Evolutionary conservation across 2,329 filamentous ascomycete genomes (phyloP).

Genomic region (Ciborinia camelliae): DNA sequence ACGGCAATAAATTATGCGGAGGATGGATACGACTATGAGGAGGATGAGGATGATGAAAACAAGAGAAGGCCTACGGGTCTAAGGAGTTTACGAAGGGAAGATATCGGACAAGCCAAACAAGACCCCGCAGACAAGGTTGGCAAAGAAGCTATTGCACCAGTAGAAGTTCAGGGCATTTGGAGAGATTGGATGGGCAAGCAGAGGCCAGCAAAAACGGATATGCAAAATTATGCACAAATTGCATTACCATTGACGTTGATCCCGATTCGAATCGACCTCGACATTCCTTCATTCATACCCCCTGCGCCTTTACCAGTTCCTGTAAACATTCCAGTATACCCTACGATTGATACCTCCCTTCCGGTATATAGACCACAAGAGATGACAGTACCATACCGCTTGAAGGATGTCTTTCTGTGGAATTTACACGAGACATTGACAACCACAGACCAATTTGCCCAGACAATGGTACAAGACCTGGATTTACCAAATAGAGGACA

Average conservation of each 20-base stretch:
- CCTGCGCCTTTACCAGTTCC: slow-evolving; percentile 62
- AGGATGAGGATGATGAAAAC: slow-evolving; percentile 70
- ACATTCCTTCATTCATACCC: slow-evolving; percentile 75
- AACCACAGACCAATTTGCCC: slow-evolving; percentile 95
- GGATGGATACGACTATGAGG: slow-evolving; percentile 85
- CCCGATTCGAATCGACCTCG: slow-evolving; percentile 93
- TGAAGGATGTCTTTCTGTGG: slow-evolving; percentile 97
- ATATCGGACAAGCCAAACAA: slow-evolving; percentile 59
- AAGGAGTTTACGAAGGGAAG: slow-evolving; percentile 76
- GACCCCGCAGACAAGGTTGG: slow-evolving; percentile 73
- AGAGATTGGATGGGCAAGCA: slow-evolving; percentile 91
- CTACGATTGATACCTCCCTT: slow-evolving; percentile 64
- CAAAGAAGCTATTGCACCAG: slow-evolving; percentile 74
- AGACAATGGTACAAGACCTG: slow-evolving; percentile 83
- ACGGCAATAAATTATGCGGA: slow-evolving; percentile 98
- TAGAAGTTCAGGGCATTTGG: slow-evolving; percentile 87
- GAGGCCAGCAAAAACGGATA: slow-evolving; percentile 51
- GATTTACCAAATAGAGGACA: slow-evolving; percentile 75
- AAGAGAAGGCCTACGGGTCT: slow-evolving; percentile 72
- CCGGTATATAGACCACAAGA: slow-evolving; percentile 80
- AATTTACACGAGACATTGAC: slow-evolving; percentile 92
- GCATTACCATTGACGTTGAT: slow-evolving; percentile 85
- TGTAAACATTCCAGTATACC: slow-evolving; percentile 50
- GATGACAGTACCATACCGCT: slow-evolving; percentile 74
- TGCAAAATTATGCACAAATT: slow-evolving; percentile 62